Evolutionary conservation across 192 early-diverging fungal genomes (phyloP).

Genomic region (Podila horticola): DNA sequence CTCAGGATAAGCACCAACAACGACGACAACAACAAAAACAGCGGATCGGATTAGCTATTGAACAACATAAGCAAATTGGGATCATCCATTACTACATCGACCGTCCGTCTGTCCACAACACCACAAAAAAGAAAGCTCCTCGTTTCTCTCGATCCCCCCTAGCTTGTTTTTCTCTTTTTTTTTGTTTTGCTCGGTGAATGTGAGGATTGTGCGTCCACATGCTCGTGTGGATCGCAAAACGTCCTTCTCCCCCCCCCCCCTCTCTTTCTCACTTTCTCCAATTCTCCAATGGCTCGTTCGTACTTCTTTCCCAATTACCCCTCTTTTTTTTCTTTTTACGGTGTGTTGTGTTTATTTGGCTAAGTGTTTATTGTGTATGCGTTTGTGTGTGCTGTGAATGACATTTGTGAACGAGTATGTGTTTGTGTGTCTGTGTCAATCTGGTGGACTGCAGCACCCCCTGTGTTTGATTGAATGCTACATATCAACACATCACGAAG

Average conservation of each 20-base stretch:
- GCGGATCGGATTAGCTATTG: too few species aligned
- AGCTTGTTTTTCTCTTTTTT: neutral
- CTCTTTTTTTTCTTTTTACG: constrained; percentile 9
- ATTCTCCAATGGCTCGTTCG: too few species aligned
- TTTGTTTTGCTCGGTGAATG: neutral
- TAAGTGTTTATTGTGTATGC: neutral
- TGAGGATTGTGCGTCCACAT: constrained; percentile 4
- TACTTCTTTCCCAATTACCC: neutral
- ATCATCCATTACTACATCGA: too few species aligned
- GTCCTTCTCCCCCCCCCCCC: neutral
- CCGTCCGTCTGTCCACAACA: too few species aligned
- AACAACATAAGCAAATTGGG: too few species aligned
- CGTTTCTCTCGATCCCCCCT: neutral
- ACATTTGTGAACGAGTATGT: neutral
- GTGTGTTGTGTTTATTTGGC: neutral
- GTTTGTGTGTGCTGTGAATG: neutral
- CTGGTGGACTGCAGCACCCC: too few species aligned
- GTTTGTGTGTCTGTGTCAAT: neutral
- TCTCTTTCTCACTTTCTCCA: neutral
- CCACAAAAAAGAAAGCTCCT: neutral
- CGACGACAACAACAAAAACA: too few species aligned
- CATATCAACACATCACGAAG: too few species aligned
- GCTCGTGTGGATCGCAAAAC: neutral
- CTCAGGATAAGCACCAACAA: too few species aligned
- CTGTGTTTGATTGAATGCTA: too few species aligned